Evolutionary conservation across 2,329 filamentous ascomycete species (phyloP), one percentile per base, ranked within the genome.

Genomic region (Verticillium zaregamsianum): DNA sequence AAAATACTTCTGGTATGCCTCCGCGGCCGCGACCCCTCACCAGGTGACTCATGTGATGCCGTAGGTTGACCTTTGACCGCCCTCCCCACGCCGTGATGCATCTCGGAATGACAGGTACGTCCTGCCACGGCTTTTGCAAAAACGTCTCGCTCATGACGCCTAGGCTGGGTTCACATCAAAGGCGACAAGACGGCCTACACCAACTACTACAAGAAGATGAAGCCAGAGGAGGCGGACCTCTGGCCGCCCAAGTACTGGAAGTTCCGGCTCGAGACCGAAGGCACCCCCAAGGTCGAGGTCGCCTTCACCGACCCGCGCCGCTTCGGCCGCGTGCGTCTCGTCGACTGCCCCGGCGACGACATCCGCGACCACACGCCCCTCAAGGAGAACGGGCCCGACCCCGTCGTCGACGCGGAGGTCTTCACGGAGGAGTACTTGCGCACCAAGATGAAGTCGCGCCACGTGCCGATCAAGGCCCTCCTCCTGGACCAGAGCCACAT

Each of bases 191-290:
- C 90, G 3, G 87, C 87, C 35, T 93, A 95, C 75, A 91, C 88
- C 54, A 88, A 89, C 63, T 93, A 95, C 76, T 95, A 96, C 76
- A 90, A 91, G 67, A 87, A 87, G 63, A 83, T 86, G 69, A 87
- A 82, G 64, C 74, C 84, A 37, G 83, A 84, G 33, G 82, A 87
- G 57, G 79, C 77, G n/a, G 75, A 78, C 7, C 68, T 83, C 57
- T 98, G 94, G 94, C 95, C 95, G 15, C 95, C 95, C 0, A 90
- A 88, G 68, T 96, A 88, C 74, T 92, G 89, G 86, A 98, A 97
- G 68, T 97, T 97, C 67, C 78, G 90, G 5, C 75, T 97, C 20
- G 84, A 89, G 67, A 88, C 91, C 5, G 76, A 81, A 20, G 83
- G 83, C 35, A 76, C 76, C 1, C 74, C 83, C 2, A 74, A 75